phyloP scores from a whole-genome alignment of 140 eudicot species.

The Stevia rebaudiana region DNA sequence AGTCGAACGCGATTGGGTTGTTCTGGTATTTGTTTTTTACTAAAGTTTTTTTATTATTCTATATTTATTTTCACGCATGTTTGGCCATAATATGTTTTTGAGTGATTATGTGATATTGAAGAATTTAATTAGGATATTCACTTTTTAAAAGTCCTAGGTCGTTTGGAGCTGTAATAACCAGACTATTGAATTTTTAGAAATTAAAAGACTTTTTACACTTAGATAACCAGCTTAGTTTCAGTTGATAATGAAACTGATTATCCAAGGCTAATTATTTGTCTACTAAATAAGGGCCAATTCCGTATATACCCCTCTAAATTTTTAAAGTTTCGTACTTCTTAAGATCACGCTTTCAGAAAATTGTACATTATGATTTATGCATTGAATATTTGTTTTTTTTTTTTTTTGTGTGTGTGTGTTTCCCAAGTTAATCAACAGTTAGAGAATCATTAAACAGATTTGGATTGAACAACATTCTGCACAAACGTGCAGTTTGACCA shows the following conservation, averaged over 20 bases:
- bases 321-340: too few species aligned
- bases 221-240: not conserved
- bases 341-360: not conserved
- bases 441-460: too few species aligned
- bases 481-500: too few species aligned
- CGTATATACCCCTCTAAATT: not conserved
- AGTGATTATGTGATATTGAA: not conserved
- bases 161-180: not conserved
- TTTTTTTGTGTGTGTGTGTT: too few species aligned
- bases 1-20: slow-evolving; percentile 15
- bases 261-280: not conserved
- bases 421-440: too few species aligned
- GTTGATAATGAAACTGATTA: slow-evolving; percentile 2
- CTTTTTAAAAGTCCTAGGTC: not conserved
- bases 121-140: not conserved
- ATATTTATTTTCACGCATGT: slow-evolving; percentile 5
- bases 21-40: not conserved
- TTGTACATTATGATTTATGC: not conserved
- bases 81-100: not conserved
- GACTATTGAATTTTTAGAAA: not conserved
- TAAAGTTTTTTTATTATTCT: not conserved
- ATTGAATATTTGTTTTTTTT: not conserved
- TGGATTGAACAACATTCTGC: too few species aligned
- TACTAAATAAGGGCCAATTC: not conserved
- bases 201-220: not conserved